These are phyloP conservation scores for Colletotrichum liriopes DNA, from an alignment of 2,329 filamentous ascomycete genomes.

Conservation along the genomic window DNA sequence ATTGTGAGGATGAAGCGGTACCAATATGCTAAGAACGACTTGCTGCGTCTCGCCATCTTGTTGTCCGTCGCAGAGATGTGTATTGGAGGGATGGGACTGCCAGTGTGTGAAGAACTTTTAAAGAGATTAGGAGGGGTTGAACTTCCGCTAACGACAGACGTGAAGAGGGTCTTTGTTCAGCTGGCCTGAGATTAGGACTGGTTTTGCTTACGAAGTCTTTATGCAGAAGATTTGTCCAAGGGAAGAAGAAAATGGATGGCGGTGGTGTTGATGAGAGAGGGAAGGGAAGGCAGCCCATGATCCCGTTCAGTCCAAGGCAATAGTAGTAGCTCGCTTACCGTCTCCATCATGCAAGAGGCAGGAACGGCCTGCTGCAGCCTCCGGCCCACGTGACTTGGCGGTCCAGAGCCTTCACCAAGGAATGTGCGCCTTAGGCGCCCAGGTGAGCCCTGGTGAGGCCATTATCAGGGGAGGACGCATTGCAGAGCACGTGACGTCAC, in stretches of 20 bases:
- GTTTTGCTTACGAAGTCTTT: constrained; percentile 10
- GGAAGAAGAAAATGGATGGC: neutral
- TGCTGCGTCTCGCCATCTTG: constrained; percentile 15
- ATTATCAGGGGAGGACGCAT: neutral
- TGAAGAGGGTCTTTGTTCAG: neutral
- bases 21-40: neutral
- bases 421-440: constrained; percentile 25
- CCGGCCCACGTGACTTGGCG: constrained; percentile 31
- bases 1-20: neutral
- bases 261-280: neutral
- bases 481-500: neutral
- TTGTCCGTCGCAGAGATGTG: neutral
- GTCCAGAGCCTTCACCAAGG: constrained; percentile 13
- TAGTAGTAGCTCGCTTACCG: constrained; percentile 17
- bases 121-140: neutral
- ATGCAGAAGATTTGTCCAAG: neutral
- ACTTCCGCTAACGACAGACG: neutral
- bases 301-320: neutral
- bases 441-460: neutral
- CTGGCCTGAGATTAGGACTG: neutral
- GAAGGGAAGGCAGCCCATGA: neutral
- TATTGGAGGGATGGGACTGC: no score
- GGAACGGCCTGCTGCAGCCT: neutral
- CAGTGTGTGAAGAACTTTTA: neutral
- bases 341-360: neutral